Evolutionary conservation across 345 rosid species (phyloP).

Genomic region (Eucalyptus sideroxylon): DNA sequence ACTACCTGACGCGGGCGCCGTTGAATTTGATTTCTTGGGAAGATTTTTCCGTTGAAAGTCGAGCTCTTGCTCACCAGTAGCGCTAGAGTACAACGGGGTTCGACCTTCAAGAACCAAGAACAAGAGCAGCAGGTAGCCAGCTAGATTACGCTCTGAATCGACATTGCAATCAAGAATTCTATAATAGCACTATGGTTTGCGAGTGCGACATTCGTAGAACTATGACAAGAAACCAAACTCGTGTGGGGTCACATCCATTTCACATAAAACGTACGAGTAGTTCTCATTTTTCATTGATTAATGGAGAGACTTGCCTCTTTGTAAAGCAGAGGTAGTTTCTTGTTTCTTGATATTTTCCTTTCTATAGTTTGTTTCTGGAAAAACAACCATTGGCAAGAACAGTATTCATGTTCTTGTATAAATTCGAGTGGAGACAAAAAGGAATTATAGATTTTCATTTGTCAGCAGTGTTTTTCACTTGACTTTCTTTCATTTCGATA

Average conservation of each 20-base stretch:
- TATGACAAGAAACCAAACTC: background rate
- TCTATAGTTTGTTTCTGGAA: background rate
- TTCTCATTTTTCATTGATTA: background rate
- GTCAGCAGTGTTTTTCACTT: fast-evolving
- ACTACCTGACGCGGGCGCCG: background rate
- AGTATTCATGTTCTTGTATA: background rate
- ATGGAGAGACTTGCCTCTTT: background rate
- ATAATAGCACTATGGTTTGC: background rate
- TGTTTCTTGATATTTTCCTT: too few species aligned
- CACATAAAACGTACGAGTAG: background rate
- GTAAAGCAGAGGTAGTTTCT: background rate
- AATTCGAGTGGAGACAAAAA: background rate
- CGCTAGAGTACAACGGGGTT: background rate
- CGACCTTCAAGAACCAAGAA: background rate
- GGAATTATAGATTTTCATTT: background rate
- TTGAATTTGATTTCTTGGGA: background rate
- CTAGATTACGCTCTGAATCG: background rate
- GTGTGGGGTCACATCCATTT: background rate
- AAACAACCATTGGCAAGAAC: background rate
- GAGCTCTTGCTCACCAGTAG: background rate
- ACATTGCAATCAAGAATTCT: background rate
- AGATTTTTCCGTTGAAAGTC: background rate
- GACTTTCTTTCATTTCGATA: background rate
- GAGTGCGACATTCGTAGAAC: background rate
- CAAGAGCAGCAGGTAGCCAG: background rate